These are phyloP conservation scores for Aspergillus baeticus DNA, from an alignment of 495 filamentous ascomycete genomes.

Conservation along the genomic window DNA sequence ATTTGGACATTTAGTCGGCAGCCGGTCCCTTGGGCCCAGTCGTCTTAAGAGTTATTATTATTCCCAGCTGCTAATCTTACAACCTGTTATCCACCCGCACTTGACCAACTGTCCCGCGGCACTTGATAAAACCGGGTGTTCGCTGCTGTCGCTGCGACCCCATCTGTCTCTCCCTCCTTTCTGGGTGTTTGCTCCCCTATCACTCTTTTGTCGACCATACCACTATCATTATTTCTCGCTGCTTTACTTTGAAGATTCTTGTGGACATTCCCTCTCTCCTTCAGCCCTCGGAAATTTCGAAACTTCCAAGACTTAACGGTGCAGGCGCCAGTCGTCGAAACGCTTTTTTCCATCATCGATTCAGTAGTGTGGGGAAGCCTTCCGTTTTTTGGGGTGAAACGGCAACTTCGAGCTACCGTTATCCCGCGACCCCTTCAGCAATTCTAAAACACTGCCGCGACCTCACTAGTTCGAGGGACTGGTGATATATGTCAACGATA, in stretches of 20 bases:
- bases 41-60: too few relatives aligned
- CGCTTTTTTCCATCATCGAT: neutral
- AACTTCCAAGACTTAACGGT: neutral
- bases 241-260: neutral
- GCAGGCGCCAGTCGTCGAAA: neutral
- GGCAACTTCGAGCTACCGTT: neutral
- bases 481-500: neutral
- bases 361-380: slow-evolving; percentile 3
- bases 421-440: neutral
- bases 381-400: slow-evolving; percentile 8
- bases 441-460: neutral
- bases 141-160: neutral
- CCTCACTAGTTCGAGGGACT: neutral
- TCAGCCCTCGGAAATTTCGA: neutral
- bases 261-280: neutral
- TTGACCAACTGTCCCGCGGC: neutral
- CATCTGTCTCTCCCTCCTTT: neutral
- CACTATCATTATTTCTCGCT: neutral
- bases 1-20: slow-evolving; percentile 2
- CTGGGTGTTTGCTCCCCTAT: neutral
- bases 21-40: neutral
- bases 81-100: neutral
- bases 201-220: slow-evolving; percentile 1
- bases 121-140: neutral
- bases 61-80: too few relatives aligned